phyloP scores from a whole-genome alignment of 306 rosid genomes.

The Citrullus amarus region DNA sequence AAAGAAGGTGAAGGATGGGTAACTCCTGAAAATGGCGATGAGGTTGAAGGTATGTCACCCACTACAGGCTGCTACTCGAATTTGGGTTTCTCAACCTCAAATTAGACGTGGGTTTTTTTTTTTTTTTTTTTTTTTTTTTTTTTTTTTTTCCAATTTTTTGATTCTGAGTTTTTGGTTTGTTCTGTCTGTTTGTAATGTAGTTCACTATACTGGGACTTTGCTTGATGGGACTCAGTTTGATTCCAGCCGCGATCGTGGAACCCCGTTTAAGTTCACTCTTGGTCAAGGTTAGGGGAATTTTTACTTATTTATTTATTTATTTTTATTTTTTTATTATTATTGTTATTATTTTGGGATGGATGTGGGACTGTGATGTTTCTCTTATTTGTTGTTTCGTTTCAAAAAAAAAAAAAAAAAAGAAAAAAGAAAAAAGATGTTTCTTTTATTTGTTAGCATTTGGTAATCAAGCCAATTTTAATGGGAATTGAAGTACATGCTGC shows the following conservation, averaged over 20 bases:
- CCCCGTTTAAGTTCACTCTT: constrained; percentile 79
- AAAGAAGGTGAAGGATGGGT: constrained; percentile 78
- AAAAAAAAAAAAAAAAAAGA: no score
- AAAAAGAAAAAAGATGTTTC: neutral
- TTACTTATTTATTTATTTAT: no score
- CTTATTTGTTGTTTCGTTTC: no score
- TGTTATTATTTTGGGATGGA: neutral
- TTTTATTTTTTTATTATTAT: neutral
- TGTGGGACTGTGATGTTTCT: neutral
- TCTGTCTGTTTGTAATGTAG: constrained; percentile 19
- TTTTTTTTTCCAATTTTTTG: neutral
- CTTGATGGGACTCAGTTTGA: constrained; percentile 88
- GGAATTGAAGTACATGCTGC: neutral
- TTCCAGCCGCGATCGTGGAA: constrained; percentile 73
- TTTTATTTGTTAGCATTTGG: neutral
- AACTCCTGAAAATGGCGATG: constrained; percentile 72
- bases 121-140: neutral
- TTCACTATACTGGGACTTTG: constrained; percentile 86
- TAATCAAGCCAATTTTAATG: neutral
- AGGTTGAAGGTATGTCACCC: constrained; percentile 57
- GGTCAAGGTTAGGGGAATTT: constrained; percentile 58
- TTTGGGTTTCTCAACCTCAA: neutral
- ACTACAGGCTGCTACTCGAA: neutral
- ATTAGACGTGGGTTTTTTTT: neutral
- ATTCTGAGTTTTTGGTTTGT: neutral